phyloP scores from a whole-genome alignment of 2,329 filamentous ascomycete genomes.

The Fusarium scirpi region DNA sequence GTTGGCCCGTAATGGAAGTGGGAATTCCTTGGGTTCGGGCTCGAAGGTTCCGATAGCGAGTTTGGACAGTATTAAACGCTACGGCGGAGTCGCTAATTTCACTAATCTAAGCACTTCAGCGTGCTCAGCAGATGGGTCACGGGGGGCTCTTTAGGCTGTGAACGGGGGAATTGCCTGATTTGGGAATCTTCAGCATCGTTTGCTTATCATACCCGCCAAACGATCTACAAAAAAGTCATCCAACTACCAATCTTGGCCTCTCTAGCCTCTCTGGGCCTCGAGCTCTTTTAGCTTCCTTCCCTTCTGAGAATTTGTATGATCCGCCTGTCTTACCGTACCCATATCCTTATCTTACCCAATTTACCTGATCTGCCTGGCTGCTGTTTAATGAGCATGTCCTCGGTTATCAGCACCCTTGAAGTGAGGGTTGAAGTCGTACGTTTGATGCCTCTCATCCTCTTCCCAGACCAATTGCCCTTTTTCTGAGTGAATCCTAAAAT shows the following conservation, averaged over 20 bases:
- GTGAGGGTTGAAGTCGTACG: slow-evolving; percentile 33
- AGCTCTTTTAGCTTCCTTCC: neutral
- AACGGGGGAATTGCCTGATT: neutral
- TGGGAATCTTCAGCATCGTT: neutral
- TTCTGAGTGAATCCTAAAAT: slow-evolving; percentile 23
- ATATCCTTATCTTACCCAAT: neutral
- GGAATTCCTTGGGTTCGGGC: neutral
- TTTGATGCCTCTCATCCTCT: slow-evolving; percentile 32
- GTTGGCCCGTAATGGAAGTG: neutral
- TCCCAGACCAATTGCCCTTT: neutral
- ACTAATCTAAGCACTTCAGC: neutral
- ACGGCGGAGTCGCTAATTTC: neutral
- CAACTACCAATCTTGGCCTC: neutral
- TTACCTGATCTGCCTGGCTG: neutral
- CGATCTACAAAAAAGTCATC: neutral
- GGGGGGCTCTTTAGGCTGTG: neutral
- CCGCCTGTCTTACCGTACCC: neutral
- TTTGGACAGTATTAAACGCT: neutral
- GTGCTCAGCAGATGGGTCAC: neutral
- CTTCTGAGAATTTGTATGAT: neutral
- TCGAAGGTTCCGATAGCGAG: neutral
- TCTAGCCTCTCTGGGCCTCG: neutral
- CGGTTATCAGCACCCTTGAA: slow-evolving; percentile 11
- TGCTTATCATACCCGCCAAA: neutral
- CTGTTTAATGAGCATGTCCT: neutral